Evolutionary conservation across 1,139 yeast genomes (phyloP).

Genomic region (Geotrichum europaeum): DNA sequence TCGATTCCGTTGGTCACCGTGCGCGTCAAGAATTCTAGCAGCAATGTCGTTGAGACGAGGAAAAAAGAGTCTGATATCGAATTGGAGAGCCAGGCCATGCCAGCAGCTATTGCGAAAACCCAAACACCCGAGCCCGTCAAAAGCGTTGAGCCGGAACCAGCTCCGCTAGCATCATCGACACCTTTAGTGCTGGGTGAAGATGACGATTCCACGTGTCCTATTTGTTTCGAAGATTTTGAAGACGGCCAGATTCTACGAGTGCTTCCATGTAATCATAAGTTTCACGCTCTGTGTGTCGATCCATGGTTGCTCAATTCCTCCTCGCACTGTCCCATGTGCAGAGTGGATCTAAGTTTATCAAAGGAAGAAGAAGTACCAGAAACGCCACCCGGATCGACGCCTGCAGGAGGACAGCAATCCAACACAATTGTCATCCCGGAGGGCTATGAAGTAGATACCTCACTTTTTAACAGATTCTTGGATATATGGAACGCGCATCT

Average conservation of each 20-base stretch:
- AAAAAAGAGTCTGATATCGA: background rate
- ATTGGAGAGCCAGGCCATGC: background rate
- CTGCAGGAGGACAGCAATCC: too few relatives aligned
- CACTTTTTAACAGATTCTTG: conserved; percentile 30
- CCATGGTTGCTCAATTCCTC: conserved; percentile 74
- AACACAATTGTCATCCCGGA: conserved; percentile 23
- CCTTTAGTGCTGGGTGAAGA: conserved; percentile 37
- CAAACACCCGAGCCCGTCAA: background rate
- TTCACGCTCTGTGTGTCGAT: conserved; percentile 73
- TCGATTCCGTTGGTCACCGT: conserved; percentile 35
- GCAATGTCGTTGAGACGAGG: conserved; percentile 4
- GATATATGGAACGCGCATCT: conserved; percentile 35
- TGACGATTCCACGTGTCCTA: conserved; percentile 67
- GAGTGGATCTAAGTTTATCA: conserved; percentile 45
- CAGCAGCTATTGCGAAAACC: background rate
- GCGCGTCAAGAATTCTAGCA: conserved; percentile 17
- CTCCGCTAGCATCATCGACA: background rate
- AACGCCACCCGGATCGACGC: conserved; percentile 20
- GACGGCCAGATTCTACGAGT: conserved; percentile 62
- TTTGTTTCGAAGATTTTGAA: conserved; percentile 55
- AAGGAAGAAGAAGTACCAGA: conserved; percentile 26
- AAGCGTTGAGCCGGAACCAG: background rate
- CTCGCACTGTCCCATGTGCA: conserved; percentile 80
- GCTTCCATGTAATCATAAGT: conserved; percentile 73
- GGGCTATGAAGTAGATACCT: conserved; percentile 28